These are phyloP conservation scores for Amanita rimosa DNA, from an alignment of 768 basidiomycete genomes.

Conservation along the genomic window DNA sequence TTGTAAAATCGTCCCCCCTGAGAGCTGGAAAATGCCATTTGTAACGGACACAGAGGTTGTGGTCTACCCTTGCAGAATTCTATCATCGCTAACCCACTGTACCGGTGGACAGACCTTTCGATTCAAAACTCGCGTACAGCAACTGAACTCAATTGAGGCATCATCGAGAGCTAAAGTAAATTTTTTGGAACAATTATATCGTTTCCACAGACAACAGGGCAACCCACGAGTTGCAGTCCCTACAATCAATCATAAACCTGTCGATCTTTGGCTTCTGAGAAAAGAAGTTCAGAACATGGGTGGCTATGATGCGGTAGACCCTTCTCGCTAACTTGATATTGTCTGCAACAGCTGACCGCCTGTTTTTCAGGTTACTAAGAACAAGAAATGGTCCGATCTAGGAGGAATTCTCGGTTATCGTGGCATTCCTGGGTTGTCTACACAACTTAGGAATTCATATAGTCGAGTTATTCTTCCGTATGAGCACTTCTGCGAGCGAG, in stretches of 20 bases:
- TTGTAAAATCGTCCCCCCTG: constrained; percentile 92
- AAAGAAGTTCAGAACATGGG: constrained; percentile 88
- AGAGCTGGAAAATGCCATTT: constrained; percentile 93
- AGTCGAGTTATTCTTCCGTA: constrained; percentile 90
- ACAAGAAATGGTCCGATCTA: constrained; percentile 82
- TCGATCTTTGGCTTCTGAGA: constrained; percentile 89
- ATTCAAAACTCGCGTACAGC: constrained; percentile 91
- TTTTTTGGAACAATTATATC: constrained; percentile 93
- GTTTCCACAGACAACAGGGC: constrained; percentile 93
- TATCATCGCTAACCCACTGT: constrained; percentile 28
- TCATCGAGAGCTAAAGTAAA: constrained; percentile 94
- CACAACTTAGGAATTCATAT: constrained; percentile 86
- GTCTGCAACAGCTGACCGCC: constrained; percentile 11
- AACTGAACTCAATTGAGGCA: constrained; percentile 94
- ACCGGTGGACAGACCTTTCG: constrained; percentile 58
- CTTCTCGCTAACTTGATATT: not conserved
- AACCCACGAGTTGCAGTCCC: constrained; percentile 87
- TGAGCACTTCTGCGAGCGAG: constrained; percentile 78
- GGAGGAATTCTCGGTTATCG: constrained; percentile 77
- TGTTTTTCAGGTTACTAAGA: constrained; percentile 57
- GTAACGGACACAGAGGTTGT: constrained; percentile 84
- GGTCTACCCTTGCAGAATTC: constrained; percentile 7
- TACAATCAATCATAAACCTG: constrained; percentile 82
- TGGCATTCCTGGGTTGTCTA: constrained; percentile 71
- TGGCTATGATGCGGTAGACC: constrained; percentile 73